phyloP scores from a whole-genome alignment of 805 yeast genomes.

The Lipomyces yamanashiensis region DNA sequence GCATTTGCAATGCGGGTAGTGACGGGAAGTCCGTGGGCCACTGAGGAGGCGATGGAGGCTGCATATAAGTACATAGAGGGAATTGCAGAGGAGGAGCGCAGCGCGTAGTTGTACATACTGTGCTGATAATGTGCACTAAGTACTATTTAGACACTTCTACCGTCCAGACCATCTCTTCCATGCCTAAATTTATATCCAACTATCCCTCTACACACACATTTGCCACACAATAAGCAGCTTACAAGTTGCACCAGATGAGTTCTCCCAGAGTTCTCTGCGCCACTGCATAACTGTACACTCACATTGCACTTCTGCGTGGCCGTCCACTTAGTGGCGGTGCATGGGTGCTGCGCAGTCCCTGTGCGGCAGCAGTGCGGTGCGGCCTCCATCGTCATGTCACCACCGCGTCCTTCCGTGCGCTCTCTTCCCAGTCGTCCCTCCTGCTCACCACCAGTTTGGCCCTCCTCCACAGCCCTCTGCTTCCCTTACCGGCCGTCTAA shows the following conservation, averaged over 20 bases:
- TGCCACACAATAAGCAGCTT: no score
- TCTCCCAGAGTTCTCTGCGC: no score
- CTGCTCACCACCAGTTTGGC: not conserved
- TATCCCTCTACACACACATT: not conserved
- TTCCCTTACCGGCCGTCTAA: not conserved
- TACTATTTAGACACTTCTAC: no score
- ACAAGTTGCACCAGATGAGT: no score
- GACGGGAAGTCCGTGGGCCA: constrained; percentile 37
- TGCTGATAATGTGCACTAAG: no score
- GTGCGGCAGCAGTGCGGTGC: not conserved
- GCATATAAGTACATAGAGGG: constrained; percentile 23
- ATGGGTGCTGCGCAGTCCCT: not conserved
- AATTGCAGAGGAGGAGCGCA: constrained; percentile 29
- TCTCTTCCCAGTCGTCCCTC: not conserved
- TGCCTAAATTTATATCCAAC: no score
- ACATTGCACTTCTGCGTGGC: not conserved
- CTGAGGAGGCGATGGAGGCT: constrained; percentile 26
- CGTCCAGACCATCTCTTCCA: no score
- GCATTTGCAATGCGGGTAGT: constrained; percentile 33
- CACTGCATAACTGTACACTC: not conserved
- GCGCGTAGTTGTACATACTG: no score
- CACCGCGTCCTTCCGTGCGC: not conserved
- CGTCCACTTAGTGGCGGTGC: not conserved
- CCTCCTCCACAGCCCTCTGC: not conserved
- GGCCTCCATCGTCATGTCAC: not conserved